Conservation (phyloP, 768 basidiomycete genomes). For the Pleurotus giganteus region DNA sequence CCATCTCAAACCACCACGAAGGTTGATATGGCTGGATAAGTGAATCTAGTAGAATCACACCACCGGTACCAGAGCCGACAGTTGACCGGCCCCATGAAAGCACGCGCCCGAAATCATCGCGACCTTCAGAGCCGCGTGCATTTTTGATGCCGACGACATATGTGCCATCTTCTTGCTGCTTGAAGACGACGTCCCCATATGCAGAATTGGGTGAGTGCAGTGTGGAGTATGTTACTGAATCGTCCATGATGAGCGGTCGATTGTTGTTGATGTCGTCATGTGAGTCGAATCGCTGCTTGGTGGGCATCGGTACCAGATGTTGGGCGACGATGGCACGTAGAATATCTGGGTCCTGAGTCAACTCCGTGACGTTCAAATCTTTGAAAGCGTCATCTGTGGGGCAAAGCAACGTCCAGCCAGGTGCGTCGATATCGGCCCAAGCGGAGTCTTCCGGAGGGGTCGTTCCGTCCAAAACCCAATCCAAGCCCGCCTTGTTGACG, state of each 20-base stretch:
- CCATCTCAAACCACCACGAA: slow-evolving; percentile 79
- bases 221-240: slow-evolving; percentile 73
- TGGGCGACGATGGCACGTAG: slow-evolving; percentile 68
- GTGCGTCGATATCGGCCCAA: slow-evolving; percentile 54
- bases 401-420: slow-evolving; percentile 83
- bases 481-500: slow-evolving; percentile 80
- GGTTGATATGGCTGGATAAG: slow-evolving; percentile 85
- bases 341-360: slow-evolving; percentile 54
- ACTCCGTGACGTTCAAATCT: slow-evolving; percentile 71
- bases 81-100: slow-evolving; percentile 77
- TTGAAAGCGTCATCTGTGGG: slow-evolving; percentile 94
- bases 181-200: slow-evolving; percentile 86
- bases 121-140: slow-evolving; percentile 62
- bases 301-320: slow-evolving; percentile 63
- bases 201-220: slow-evolving; percentile 62
- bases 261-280: slow-evolving; percentile 55
- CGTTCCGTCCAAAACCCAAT: slow-evolving; percentile 89
- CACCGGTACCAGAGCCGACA: slow-evolving; percentile 70
- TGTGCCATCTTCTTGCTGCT: slow-evolving; percentile 39
- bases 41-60: slow-evolving; percentile 85
- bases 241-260: slow-evolving; percentile 68
- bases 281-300: slow-evolving; percentile 19
- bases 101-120: slow-evolving; percentile 63
- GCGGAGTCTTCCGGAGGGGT: slow-evolving; percentile 67
- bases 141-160: slow-evolving; percentile 74